Conservation (phyloP, 140 eudicot genomes). For the Oenanthe javanica region DNA sequence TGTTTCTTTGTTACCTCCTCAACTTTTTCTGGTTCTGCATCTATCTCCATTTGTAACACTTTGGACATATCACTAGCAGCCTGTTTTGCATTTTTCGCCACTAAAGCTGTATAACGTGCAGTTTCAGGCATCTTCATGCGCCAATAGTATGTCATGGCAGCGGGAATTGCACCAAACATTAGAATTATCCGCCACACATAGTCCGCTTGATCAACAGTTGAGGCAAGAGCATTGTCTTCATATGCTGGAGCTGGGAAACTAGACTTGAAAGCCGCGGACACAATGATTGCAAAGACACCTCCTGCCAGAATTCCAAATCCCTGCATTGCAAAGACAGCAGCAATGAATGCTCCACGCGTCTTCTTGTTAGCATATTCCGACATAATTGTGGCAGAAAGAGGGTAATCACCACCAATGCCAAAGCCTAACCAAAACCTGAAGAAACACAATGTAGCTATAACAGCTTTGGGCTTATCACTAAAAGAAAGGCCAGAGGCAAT, state of each 20-base stretch:
- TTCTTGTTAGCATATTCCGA: slow-evolving; percentile 6
- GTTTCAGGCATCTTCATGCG: slow-evolving; percentile 92
- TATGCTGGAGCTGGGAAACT: slow-evolving; percentile 1
- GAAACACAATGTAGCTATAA: slow-evolving; percentile 5
- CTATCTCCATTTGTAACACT: slow-evolving; percentile 53
- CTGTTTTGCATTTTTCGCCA: slow-evolving; percentile 57
- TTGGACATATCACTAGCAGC: slow-evolving; percentile 68
- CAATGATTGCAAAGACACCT: not conserved
- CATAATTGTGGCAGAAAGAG: slow-evolving; percentile 12
- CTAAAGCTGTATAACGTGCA: slow-evolving; percentile 79
- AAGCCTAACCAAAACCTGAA: slow-evolving; percentile 12
- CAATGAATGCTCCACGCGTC: slow-evolving; percentile 8
- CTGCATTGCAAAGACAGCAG: slow-evolving; percentile 12
- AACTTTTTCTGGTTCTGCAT: slow-evolving; percentile 38
- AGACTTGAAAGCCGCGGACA: not conserved
- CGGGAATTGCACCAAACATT: slow-evolving; percentile 9
- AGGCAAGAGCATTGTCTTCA: not conserved
- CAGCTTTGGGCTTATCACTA: not conserved
- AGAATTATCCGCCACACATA: slow-evolving; percentile 8
- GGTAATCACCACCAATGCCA: slow-evolving; percentile 14
- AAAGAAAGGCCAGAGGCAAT: slow-evolving; percentile 13
- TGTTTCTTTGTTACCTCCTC: slow-evolving; percentile 24
- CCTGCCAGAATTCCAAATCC: slow-evolving; percentile 10
- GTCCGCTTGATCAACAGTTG: slow-evolving; percentile 7
- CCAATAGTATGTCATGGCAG: slow-evolving; percentile 52